Evolutionary conservation across 176 grass and related monocot species (phyloP).

Genomic region (Bonia amplexicaulis): DNA sequence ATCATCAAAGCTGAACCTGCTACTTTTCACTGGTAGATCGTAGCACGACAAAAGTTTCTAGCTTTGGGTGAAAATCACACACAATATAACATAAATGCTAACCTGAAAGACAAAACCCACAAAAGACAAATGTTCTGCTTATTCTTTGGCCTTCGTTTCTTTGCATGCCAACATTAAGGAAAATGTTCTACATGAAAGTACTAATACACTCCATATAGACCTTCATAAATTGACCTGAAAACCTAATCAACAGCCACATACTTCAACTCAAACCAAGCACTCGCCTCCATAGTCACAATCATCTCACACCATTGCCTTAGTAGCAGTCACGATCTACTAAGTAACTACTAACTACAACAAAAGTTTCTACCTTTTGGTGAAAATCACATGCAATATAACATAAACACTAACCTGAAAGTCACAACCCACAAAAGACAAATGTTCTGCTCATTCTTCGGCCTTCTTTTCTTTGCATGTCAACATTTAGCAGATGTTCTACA

Average conservation of each 20-base stretch:
- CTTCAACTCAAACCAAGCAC: background rate
- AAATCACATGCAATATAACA: background rate
- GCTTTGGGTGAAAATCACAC: background rate
- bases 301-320: background rate
- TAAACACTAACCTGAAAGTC: background rate
- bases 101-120: background rate
- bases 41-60: background rate
- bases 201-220: background rate
- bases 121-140: background rate
- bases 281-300: background rate
- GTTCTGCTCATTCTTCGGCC: background rate
- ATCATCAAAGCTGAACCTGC: background rate
- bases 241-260: background rate
- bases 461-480: background rate
- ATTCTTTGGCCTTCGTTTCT: background rate
- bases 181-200: background rate
- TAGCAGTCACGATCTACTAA: background rate
- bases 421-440: background rate
- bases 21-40: background rate
- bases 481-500: background rate
- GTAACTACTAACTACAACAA: background rate
- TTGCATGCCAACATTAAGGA: background rate
- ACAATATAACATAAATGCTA: background rate
- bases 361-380: background rate
- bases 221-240: background rate